These are phyloP conservation scores for Euryodendron excelsum DNA, from an alignment of 148 eudicot genomes.

Conservation along the genomic window DNA sequence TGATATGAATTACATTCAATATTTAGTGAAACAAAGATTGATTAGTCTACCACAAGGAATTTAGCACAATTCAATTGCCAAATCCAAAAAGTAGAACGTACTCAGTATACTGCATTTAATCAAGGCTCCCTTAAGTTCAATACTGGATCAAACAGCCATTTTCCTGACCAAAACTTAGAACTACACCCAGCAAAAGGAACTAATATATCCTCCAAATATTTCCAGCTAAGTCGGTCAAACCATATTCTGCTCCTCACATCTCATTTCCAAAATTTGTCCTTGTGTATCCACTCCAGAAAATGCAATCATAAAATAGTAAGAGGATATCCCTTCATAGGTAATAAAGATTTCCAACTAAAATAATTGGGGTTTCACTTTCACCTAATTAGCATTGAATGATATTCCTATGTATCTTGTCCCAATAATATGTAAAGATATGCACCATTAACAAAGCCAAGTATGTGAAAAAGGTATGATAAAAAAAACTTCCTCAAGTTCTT, in stretches of 20 bases:
- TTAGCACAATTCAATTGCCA: not conserved
- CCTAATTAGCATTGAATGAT: no score
- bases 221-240: not conserved
- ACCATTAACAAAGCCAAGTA: no score
- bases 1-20: not conserved
- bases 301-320: not conserved
- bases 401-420: no score
- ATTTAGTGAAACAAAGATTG: not conserved
- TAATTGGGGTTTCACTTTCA: no score
- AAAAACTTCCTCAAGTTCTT: no score
- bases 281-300: not conserved
- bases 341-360: no score
- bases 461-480: no score
- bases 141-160: not conserved
- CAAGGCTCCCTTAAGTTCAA: not conserved
- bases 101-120: not conserved
- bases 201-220: not conserved
- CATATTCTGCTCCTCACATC: not conserved
- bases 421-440: no score
- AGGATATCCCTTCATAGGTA: no score
- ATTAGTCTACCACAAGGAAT: not conserved
- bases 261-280: not conserved
- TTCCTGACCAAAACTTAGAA: not conserved
- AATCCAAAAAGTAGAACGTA: not conserved
- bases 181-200: not conserved